Percentiles rank a stretch among this genome's conserved stretches.
phyloP scores from a whole-genome alignment of 805 yeast species.

The Yarrowia osloensis region DNA sequence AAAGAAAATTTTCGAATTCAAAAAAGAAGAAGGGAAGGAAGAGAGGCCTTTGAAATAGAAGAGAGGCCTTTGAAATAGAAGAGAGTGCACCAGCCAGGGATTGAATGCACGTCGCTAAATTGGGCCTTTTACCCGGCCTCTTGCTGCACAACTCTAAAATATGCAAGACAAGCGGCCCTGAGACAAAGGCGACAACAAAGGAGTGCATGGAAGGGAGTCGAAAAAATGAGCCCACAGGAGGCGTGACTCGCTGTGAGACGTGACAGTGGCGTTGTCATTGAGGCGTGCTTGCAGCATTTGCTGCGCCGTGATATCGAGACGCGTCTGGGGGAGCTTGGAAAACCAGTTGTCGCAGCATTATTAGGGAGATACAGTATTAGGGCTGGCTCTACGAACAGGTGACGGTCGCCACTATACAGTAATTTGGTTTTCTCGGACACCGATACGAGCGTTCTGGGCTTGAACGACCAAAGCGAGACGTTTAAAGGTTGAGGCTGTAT shows the following conservation, averaged over 20 bases:
- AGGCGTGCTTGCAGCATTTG: neutral
- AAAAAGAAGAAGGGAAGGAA: constrained; percentile 18
- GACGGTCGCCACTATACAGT: neutral
- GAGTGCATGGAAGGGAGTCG: constrained; percentile 28
- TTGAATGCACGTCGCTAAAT: constrained; percentile 30
- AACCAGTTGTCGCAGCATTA: neutral
- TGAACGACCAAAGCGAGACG: constrained; percentile 4
- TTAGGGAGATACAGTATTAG: neutral
- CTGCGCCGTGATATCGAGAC: neutral
- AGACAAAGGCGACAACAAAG: constrained; percentile 4
- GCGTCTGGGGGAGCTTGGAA: neutral
- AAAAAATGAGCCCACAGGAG: constrained; percentile 23
- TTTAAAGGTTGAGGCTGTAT: constrained; percentile 9
- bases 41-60: constrained; percentile 27
- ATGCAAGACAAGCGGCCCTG: neutral
- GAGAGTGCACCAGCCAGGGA: constrained; percentile 29
- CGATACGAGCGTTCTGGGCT: neutral
- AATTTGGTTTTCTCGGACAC: neutral
- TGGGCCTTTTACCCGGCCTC: constrained; percentile 28
- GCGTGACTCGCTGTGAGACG: too few species aligned
- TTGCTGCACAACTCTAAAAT: constrained; percentile 16
- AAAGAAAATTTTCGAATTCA: constrained; percentile 29
- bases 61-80: constrained; percentile 26
- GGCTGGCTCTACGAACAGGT: neutral
- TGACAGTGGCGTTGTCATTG: constrained; percentile 1